Conservation (phyloP, 1,139 yeast genomes). For the Yamadazyma diddensiae region DNA sequence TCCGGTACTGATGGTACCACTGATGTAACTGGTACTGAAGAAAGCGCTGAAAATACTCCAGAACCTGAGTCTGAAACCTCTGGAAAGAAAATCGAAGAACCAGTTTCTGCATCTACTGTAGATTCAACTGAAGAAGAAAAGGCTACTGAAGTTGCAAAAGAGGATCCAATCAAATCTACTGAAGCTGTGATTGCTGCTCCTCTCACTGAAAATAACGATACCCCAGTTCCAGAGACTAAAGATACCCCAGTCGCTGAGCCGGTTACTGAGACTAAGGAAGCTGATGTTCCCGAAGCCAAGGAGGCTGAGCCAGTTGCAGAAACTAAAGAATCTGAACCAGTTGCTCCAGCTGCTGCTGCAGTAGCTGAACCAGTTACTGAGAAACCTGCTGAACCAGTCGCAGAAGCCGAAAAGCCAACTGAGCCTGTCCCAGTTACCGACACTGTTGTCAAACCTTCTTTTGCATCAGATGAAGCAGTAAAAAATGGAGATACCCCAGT, state of each 20-base stretch:
- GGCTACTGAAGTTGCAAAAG: constrained; percentile 1
- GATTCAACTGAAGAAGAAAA: too few species aligned
- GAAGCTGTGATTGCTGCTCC: constrained; percentile 2
- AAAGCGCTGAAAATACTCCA: not conserved
- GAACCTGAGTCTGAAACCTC: constrained; percentile 6
- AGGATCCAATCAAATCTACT: constrained; percentile 1
- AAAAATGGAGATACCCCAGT: not conserved
- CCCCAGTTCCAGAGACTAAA: constrained; percentile 1
- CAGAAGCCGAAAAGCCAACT: constrained; percentile 3
- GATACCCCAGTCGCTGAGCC: constrained; percentile 4
- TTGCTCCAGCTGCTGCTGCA: constrained; percentile 2
- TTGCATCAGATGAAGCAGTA: not conserved
- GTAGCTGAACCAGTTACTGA: constrained; percentile 3
- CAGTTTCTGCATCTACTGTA: constrained; percentile 2
- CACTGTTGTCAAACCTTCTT: too few species aligned
- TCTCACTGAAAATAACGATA: constrained; percentile 2
- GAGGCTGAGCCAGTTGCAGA: constrained; percentile 6
- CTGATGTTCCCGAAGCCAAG: constrained; percentile 7
- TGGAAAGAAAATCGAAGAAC: constrained; percentile 5
- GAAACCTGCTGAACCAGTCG: constrained; percentile 2
- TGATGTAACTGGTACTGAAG: constrained; percentile 10
- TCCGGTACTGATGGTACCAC: constrained; percentile 16
- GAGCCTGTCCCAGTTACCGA: constrained; percentile 3
- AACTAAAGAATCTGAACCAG: constrained; percentile 3
- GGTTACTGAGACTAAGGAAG: constrained; percentile 1